These are phyloP conservation scores for Gynostemma pentaphyllum DNA, from an alignment of 306 rosid species.

Conservation along the genomic window DNA sequence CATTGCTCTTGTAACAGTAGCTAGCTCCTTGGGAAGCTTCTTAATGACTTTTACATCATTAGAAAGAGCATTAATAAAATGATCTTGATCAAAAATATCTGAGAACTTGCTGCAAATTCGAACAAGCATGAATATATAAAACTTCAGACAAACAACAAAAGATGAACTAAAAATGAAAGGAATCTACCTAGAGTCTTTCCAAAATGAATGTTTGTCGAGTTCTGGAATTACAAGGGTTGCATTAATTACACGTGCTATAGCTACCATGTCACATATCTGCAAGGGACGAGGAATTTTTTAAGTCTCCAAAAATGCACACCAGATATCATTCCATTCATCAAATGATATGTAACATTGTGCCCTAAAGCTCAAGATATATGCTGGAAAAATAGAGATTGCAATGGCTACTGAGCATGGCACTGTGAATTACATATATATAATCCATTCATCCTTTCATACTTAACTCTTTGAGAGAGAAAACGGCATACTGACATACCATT, in stretches of 20 bases:
- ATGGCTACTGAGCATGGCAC: neutral
- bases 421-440: neutral
- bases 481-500: neutral
- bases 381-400: neutral
- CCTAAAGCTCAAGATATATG: neutral
- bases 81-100: slow-evolving; percentile 75
- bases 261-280: slow-evolving; percentile 99
- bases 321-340: slow-evolving; percentile 3
- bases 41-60: slow-evolving; percentile 64
- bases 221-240: slow-evolving; percentile 95
- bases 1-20: slow-evolving; percentile 33
- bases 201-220: slow-evolving; percentile 81
- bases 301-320: slow-evolving; percentile 9
- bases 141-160: slow-evolving; percentile 7
- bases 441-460: neutral
- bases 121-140: slow-evolving; percentile 9
- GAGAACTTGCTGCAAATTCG: slow-evolving; percentile 64
- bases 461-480: neutral
- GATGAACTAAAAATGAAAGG: slow-evolving; percentile 6
- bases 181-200: slow-evolving; percentile 76
- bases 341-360: neutral
- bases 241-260: slow-evolving; percentile 78
- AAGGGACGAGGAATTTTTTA: slow-evolving; percentile 17
- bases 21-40: slow-evolving; percentile 53
- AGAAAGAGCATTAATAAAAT: slow-evolving; percentile 62